These are phyloP conservation scores for Debaryomyces tyrocola DNA, from an alignment of 805 yeast genomes.

Conservation along the genomic window DNA sequence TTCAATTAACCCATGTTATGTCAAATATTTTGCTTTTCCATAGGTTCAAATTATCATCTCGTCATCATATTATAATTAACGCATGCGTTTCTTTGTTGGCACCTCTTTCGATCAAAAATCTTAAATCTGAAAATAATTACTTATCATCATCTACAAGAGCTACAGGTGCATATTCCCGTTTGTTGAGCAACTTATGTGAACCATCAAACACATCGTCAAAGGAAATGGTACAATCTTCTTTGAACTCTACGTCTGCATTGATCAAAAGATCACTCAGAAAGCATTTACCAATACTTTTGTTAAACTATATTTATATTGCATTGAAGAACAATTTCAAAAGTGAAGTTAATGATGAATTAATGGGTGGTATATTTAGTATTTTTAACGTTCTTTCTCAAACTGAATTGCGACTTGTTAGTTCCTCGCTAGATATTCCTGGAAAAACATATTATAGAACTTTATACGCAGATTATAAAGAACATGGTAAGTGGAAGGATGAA, in stretches of 20 bases:
- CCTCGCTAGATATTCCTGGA: conserved; percentile 67
- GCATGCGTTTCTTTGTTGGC: conserved; percentile 53
- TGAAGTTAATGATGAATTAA: conserved; percentile 47
- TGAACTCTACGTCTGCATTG: conserved; percentile 55
- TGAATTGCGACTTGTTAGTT: conserved; percentile 63
- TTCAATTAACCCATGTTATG: conserved; percentile 45
- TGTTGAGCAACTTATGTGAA: conserved; percentile 70
- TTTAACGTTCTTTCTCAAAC: conserved; percentile 68
- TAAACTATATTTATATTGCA: conserved; percentile 56
- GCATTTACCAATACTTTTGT: conserved; percentile 57
- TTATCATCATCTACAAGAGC: conserved; percentile 27
- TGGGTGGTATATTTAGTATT: conserved; percentile 57
- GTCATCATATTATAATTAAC: conserved; percentile 66
- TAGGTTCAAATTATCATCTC: conserved; percentile 64
- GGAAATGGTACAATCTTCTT: conserved; percentile 28
- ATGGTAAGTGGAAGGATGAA: conserved; percentile 79
- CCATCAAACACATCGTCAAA: conserved; percentile 47
- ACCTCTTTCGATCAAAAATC: conserved; percentile 34
- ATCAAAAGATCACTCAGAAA: conserved; percentile 64
- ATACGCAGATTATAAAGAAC: conserved; percentile 69
- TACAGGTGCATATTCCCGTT: conserved; percentile 54
- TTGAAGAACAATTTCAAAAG: conserved; percentile 50
- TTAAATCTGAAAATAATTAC: conserved; percentile 4
- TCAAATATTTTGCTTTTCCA: conserved; percentile 67
- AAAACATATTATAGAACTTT: conserved; percentile 64